phyloP scores from a whole-genome alignment of 2,329 filamentous ascomycete genomes.

The Acephala macrosclerotiorum region DNA sequence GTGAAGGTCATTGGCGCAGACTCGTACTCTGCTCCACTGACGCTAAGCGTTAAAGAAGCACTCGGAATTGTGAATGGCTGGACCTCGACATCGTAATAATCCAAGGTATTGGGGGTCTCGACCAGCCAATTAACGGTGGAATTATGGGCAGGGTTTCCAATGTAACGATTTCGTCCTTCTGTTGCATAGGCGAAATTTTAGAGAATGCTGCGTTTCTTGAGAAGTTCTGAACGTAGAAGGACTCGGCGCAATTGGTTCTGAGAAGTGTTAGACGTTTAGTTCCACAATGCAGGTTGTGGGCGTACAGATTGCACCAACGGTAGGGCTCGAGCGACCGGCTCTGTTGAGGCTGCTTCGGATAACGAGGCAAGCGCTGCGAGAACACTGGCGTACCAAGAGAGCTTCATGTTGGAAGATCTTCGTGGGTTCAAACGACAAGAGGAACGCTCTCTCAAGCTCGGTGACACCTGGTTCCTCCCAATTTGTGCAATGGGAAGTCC shows the following conservation, averaged over 20 bases:
- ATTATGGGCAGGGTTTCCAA: conserved; percentile 42
- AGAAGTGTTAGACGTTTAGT: neutral
- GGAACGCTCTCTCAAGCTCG: neutral
- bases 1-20: conserved; percentile 29
- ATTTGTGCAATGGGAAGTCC: neutral
- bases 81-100: conserved; percentile 33
- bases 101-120: conserved; percentile 15
- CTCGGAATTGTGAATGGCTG: conserved; percentile 27
- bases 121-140: conserved; percentile 55
- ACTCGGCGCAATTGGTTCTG: conserved; percentile 31
- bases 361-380: conserved; percentile 16
- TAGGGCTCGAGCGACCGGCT: conserved; percentile 18
- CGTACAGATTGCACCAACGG: conserved; percentile 33
- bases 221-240: conserved; percentile 24
- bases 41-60: conserved; percentile 20
- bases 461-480: neutral
- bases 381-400: conserved; percentile 16
- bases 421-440: neutral
- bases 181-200: conserved; percentile 30
- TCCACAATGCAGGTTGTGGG: neutral
- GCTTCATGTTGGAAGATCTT: conserved; percentile 16
- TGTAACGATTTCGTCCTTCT: conserved; percentile 28
- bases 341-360: conserved; percentile 8
- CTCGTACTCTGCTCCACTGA: conserved; percentile 20
- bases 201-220: conserved; percentile 27